Evolutionary conservation across 2,329 filamentous ascomycete genomes (phyloP).

Genomic region (Macrophomina tecta): DNA sequence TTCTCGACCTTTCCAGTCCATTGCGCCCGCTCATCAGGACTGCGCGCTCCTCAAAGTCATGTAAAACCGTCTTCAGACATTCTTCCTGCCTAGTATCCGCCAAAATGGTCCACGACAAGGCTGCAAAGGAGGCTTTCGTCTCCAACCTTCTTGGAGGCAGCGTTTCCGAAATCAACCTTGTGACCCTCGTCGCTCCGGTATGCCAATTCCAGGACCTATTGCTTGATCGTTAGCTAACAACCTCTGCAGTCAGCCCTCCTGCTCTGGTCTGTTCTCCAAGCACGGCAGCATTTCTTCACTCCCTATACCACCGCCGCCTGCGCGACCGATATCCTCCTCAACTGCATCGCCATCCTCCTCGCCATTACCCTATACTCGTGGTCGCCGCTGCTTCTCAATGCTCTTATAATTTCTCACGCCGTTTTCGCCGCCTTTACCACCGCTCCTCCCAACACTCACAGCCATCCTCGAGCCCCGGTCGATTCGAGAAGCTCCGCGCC

Average conservation of each 20-base stretch:
- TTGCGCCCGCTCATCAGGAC: background rate
- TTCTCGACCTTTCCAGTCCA: background rate
- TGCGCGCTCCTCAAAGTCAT: background rate
- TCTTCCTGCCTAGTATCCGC: background rate
- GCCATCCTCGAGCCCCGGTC: constrained; percentile 34
- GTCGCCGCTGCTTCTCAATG: constrained; percentile 73
- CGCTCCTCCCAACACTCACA: constrained; percentile 32
- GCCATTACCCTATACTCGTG: constrained; percentile 85
- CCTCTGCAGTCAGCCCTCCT: constrained; percentile 72
- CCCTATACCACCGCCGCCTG: constrained; percentile 72
- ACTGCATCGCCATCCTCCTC: constrained; percentile 80
- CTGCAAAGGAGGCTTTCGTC: constrained; percentile 93
- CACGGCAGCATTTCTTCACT: constrained; percentile 80
- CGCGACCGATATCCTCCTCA: constrained; percentile 84
- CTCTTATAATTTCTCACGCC: constrained; percentile 75
- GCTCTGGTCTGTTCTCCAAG: constrained; percentile 88
- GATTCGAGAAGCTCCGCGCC: constrained; percentile 34
- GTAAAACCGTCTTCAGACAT: background rate
- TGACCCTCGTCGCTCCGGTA: constrained; percentile 86
- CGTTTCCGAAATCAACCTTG: constrained; percentile 83
- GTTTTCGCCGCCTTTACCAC: constrained; percentile 63
- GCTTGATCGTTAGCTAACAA: constrained; percentile 32
- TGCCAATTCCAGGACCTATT: constrained; percentile 35
- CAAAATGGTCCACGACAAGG: constrained; percentile 68
- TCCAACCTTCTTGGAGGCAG: constrained; percentile 86